Base-by-base conservation (phyloP, 345 rosid genomes). In the Linum lewisii region DNA sequence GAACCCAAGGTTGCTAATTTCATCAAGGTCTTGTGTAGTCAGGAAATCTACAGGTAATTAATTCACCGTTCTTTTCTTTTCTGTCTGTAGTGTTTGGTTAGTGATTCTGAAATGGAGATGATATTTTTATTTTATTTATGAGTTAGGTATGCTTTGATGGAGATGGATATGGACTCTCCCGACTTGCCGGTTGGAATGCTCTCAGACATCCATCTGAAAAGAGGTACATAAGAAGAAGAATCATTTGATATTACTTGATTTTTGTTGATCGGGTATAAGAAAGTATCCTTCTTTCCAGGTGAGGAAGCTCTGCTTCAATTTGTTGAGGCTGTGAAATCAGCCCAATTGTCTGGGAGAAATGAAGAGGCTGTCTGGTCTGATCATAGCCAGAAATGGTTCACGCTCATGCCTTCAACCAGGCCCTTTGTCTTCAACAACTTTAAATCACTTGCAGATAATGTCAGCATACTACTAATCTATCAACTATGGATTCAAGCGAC, bases 371-470 rank as follows among this genome's bases (percentile, higher is more conserved):
- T 78, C 51, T 86, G 88, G 90, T 80, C 84, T 6, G 95, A 91
- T 49, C 85, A 77, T 2, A 83, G 98, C 75, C 80, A 83, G 34
- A 74, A 83, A 63, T 88, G 95, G 96, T 86, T 81, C 50, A 76
- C 80, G 51, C 73, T 86, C 52, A 56, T 84, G 86, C 95, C 77
- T 34, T 79, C 82, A 13, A 75, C 86, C 1, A 72, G 93, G 64
- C 90, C 93, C 0, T 79, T 79, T 76, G 71, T 86, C 55, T 68
- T 86, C 34, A 75, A 78, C 18, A 83, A 92, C 58, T 64, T 71
- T 42, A 75, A 84, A 44, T 88, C 86, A 50, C 80, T 92, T 14
- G 93, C 89, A 2, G 95, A 92, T 63, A 77, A 88, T 63, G 96
- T 88, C 67, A 69, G 67, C 21, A 55, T 20, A 5, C 13, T 15